Evolutionary conservation across 441 rosid genomes (phyloP).

Genomic region (Adansonia madagascariensis): DNA sequence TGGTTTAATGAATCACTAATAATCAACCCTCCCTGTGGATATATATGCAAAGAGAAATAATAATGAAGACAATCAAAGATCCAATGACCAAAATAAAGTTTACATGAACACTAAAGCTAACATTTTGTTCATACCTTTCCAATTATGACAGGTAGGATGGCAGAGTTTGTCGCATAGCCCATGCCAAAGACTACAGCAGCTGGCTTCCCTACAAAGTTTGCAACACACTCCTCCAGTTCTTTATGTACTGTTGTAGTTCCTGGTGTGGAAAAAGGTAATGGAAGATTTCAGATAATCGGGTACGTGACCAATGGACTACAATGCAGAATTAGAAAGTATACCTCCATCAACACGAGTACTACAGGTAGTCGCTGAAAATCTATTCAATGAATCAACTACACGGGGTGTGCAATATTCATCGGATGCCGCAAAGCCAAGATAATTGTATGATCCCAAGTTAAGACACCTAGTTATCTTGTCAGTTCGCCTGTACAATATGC

Average conservation of each 20-base stretch:
- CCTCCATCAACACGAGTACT: slow-evolving; percentile 85
- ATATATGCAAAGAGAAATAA: slow-evolving; percentile 8
- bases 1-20: slow-evolving; percentile 92
- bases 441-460: slow-evolving; percentile 88
- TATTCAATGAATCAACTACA: slow-evolving; percentile 69
- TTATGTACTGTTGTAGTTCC: slow-evolving; percentile 68
- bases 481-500: slow-evolving; percentile 57
- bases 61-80: not conserved
- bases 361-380: slow-evolving; percentile 75
- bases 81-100: not conserved
- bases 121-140: slow-evolving; percentile 52
- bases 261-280: slow-evolving; percentile 30
- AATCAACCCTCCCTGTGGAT: slow-evolving; percentile 71
- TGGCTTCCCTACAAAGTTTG: slow-evolving; percentile 79
- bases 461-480: slow-evolving; percentile 65
- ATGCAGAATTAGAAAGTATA: slow-evolving; percentile 24
- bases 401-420: slow-evolving; percentile 94
- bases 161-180: slow-evolving; percentile 89
- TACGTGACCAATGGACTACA: not conserved
- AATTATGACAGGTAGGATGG: slow-evolving; percentile 75
- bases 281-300: not conserved
- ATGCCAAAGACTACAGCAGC: slow-evolving; percentile 83
- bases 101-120: not conserved
- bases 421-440: slow-evolving; percentile 87
- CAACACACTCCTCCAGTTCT: slow-evolving; percentile 75